A percentile compares a stretch with the other conserved stretches of the same genome.
These are phyloP conservation scores for Trichoderma koningii DNA, from an alignment of 2,329 filamentous ascomycete genomes.

Conservation along the genomic window DNA sequence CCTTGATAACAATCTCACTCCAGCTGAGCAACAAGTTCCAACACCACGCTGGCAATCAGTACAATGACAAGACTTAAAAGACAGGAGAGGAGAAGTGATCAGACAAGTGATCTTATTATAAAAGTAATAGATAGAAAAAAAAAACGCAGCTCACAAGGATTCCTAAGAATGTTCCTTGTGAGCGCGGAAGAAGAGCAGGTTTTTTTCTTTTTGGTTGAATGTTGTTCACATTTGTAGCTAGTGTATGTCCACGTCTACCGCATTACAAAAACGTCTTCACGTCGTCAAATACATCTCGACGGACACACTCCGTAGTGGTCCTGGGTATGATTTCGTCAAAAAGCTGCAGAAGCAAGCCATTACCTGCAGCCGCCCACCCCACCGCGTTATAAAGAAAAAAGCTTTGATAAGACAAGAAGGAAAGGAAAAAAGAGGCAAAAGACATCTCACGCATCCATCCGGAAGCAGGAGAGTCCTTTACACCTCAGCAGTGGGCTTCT, in stretches of 20 bases:
- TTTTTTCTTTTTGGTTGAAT: not conserved
- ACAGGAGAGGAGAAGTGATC: constrained; percentile 1
- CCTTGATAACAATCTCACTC: too few relatives aligned
- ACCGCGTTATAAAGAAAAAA: constrained; percentile 16
- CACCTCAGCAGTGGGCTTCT: constrained; percentile 37
- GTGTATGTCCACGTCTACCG: constrained; percentile 19
- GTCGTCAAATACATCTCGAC: constrained; percentile 22
- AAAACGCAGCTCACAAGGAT: constrained; percentile 2
- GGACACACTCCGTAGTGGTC: constrained; percentile 10
- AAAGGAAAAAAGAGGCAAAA: not conserved
- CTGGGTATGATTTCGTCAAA: constrained; percentile 26
- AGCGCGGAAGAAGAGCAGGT: not conserved
- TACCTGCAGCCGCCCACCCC: constrained; percentile 22
- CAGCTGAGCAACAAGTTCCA: not conserved
- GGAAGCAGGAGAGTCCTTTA: constrained; percentile 31
- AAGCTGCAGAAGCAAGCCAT: constrained; percentile 16
- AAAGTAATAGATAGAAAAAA: constrained; percentile 20
- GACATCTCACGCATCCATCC: constrained; percentile 5
- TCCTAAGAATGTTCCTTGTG: not conserved
- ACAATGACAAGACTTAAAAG: not conserved
- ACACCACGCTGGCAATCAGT: not conserved
- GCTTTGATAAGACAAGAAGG: not conserved
- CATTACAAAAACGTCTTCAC: constrained; percentile 24
- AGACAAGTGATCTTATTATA: constrained; percentile 18
- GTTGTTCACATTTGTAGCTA: constrained; percentile 20